Conservation (phyloP, 2,329 filamentous ascomycete species). For the Cladosporium sp. region DNA sequence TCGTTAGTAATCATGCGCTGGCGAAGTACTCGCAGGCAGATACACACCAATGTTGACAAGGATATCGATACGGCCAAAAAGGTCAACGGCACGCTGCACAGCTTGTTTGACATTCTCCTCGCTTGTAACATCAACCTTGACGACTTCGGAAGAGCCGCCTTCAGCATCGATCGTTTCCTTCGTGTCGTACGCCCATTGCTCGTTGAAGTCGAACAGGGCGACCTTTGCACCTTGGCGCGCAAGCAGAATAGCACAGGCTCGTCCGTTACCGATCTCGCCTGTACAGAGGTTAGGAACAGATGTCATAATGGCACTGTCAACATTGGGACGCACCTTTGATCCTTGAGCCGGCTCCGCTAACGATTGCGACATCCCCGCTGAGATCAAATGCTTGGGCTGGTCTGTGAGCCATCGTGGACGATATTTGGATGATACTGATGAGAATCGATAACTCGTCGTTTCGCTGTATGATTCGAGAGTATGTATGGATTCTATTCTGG, state of each 20-base stretch:
- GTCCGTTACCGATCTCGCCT: slow-evolving; percentile 15
- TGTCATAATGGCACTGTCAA: not conserved
- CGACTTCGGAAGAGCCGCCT: slow-evolving; percentile 2
- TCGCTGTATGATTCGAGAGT: no score
- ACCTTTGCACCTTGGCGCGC: slow-evolving; percentile 12
- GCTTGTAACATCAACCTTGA: slow-evolving; percentile 11
- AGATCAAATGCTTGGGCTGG: not conserved
- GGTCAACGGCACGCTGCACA: slow-evolving; percentile 6
- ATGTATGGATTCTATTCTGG: no score
- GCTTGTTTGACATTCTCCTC: slow-evolving; percentile 7
- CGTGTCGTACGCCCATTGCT: slow-evolving; percentile 13
- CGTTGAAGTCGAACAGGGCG: slow-evolving; percentile 10
- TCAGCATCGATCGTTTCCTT: slow-evolving; percentile 15
- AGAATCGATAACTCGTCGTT: no score
- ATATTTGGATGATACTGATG: no score
- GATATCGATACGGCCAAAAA: slow-evolving; percentile 13
- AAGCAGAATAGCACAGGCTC: slow-evolving; percentile 14
- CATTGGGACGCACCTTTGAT: not conserved
- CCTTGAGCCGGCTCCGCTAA: not conserved
- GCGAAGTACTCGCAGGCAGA: not conserved
- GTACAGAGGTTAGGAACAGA: no score
- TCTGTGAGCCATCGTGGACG: not conserved
- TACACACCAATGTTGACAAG: slow-evolving; percentile 13
- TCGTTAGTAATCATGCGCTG: not conserved
- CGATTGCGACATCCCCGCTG: not conserved